Percentiles rank a stretch among this genome's conserved stretches.
These are phyloP conservation scores for Porcisia deanei DNA, from an alignment of 208 protist genomes.

Conservation along the genomic window DNA sequence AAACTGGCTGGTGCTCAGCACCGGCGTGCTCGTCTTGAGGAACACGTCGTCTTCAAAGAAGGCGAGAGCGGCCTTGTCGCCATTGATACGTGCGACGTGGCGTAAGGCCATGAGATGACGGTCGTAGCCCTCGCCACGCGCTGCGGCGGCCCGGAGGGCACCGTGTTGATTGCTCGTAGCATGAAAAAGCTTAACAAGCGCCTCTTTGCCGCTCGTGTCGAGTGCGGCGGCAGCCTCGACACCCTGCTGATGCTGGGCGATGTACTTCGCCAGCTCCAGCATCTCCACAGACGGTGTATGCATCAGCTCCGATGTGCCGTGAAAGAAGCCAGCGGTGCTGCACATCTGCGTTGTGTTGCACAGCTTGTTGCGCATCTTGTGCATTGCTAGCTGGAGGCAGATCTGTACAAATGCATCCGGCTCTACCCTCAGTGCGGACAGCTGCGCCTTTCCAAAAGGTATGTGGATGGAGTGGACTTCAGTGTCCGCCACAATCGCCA, in stretches of 20 bases:
- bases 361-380: slow-evolving; percentile 71
- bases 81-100: slow-evolving; percentile 59
- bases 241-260: slow-evolving; percentile 39
- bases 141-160: slow-evolving; percentile 47
- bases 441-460: slow-evolving; percentile 47
- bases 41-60: slow-evolving; percentile 89
- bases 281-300: slow-evolving; percentile 72
- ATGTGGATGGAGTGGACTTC: slow-evolving; percentile 63
- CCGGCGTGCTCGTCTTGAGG: slow-evolving; percentile 39
- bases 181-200: slow-evolving; percentile 49
- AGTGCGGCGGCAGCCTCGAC: slow-evolving; percentile 14
- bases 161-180: slow-evolving; percentile 57
- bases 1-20: slow-evolving; percentile 72
- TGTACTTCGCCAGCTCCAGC: slow-evolving; percentile 45
- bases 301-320: slow-evolving; percentile 84
- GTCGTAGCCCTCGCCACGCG: slow-evolving; percentile 82
- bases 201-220: slow-evolving; percentile 34
- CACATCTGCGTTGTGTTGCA: slow-evolving; percentile 67
- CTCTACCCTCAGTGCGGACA: slow-evolving; percentile 48
- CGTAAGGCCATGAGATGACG: slow-evolving; percentile 89
- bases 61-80: slow-evolving; percentile 64
- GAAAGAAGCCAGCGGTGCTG: slow-evolving; percentile 72
- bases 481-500: slow-evolving; percentile 56
- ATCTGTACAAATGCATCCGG: slow-evolving; percentile 89
- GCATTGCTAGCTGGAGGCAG: slow-evolving; percentile 84